These are phyloP conservation scores for Dendrocalamus latiflorus DNA, from an alignment of 202 grass and related monocot species.

Conservation along the genomic window DNA sequence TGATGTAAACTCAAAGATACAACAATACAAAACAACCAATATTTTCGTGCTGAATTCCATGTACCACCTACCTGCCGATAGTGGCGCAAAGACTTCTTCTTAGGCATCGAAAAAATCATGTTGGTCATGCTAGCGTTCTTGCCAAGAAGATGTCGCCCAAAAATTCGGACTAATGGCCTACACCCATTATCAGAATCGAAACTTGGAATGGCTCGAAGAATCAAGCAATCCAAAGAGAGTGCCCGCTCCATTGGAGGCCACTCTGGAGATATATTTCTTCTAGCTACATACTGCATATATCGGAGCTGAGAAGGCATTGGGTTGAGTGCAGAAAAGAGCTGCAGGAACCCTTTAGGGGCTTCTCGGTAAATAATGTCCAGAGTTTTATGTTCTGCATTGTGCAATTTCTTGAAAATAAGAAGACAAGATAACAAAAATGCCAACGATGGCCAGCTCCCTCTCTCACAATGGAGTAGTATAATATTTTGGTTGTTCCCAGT, in stretches of 20 bases:
- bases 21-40: slow-evolving; percentile 23
- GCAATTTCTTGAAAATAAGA: slow-evolving; percentile 83
- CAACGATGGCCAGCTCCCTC: slow-evolving; percentile 89
- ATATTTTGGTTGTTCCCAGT: slow-evolving; percentile 71
- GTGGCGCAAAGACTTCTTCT: slow-evolving; percentile 83
- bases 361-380: slow-evolving; percentile 86
- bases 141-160: slow-evolving; percentile 69
- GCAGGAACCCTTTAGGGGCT: slow-evolving; percentile 86
- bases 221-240: slow-evolving; percentile 93
- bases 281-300: slow-evolving; percentile 90
- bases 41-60: slow-evolving; percentile 8
- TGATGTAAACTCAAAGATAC: slow-evolving; percentile 9
- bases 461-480: slow-evolving; percentile 88
- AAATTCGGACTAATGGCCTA: slow-evolving; percentile 85
- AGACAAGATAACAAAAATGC: slow-evolving; percentile 88
- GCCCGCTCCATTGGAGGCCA: slow-evolving; percentile 87
- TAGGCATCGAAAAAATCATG: slow-evolving; percentile 86
- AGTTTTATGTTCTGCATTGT: slow-evolving; percentile 82
- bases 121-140: slow-evolving; percentile 47
- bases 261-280: slow-evolving; percentile 84
- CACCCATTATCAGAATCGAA: slow-evolving; percentile 92
- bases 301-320: slow-evolving; percentile 91
- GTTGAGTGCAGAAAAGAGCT: slow-evolving; percentile 90
- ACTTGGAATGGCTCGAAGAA: slow-evolving; percentile 85
- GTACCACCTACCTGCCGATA: slow-evolving; percentile 62